Evolutionary conservation across 331 rosid species (phyloP).

Genomic region (Cydonia oblonga): DNA sequence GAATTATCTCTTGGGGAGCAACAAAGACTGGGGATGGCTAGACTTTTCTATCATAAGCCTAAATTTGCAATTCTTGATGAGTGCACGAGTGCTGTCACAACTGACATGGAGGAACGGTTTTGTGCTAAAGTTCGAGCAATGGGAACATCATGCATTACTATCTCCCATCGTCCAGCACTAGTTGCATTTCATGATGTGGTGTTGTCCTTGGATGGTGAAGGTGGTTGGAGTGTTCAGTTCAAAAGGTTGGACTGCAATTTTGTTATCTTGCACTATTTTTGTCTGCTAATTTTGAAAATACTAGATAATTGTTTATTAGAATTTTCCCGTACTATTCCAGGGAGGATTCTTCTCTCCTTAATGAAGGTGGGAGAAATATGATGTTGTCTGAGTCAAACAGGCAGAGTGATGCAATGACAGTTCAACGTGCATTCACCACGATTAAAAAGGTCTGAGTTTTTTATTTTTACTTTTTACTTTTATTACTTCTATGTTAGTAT

Average conservation of each 20-base stretch:
- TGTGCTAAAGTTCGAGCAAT: conserved; percentile 94
- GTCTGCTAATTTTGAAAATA: neutral
- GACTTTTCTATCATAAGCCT: conserved; percentile 95
- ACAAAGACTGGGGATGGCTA: conserved; percentile 97
- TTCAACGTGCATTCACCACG: conserved; percentile 71
- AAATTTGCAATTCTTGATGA: conserved; percentile 98
- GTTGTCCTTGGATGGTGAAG: conserved; percentile 94
- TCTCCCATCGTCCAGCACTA: conserved; percentile 96
- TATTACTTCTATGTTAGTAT: neutral
- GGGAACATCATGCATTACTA: conserved; percentile 99
- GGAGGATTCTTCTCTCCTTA: conserved; percentile 46
- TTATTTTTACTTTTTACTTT: neutral
- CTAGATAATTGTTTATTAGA: neutral
- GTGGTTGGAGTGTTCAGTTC: conserved; percentile 90
- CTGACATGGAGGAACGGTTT: conserved; percentile 99
- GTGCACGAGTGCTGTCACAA: conserved; percentile 99
- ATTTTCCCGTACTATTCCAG: conserved; percentile 36
- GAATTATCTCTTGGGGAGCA: conserved; percentile 97
- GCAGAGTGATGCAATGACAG: conserved; percentile 77
- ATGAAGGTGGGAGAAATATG: conserved; percentile 35
- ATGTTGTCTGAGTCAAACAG: conserved; percentile 50
- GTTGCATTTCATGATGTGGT: conserved; percentile 98
- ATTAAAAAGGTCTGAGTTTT: conserved; percentile 44
- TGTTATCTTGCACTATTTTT: neutral
- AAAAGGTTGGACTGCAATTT: conserved; percentile 46